Evolutionary conservation across 2,329 filamentous ascomycete species (phyloP).

Genomic region (Penicillium carneum): DNA sequence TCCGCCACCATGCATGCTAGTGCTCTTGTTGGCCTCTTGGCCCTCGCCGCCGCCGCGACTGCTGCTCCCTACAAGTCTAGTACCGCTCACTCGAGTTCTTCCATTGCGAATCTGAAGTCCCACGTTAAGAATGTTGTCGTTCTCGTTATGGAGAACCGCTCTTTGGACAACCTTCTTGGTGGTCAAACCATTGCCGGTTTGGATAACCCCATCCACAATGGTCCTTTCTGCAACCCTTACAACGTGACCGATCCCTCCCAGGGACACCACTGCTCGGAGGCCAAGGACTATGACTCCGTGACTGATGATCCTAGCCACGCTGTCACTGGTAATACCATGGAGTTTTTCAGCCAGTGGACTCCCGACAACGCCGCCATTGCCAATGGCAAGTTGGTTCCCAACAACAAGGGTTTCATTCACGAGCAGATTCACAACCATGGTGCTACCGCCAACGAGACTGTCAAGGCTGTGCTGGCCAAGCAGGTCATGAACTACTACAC

Average conservation of each 20-base stretch:
- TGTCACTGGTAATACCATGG: conserved; percentile 54
- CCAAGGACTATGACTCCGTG: conserved; percentile 52
- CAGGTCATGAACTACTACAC: conserved; percentile 58
- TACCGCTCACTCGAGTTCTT: too few species aligned
- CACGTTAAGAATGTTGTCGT: conserved; percentile 50
- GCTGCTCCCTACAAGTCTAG: too few species aligned
- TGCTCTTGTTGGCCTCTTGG: too few species aligned
- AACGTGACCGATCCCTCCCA: conserved; percentile 44
- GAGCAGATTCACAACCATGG: conserved; percentile 51
- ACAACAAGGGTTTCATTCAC: conserved; percentile 51
- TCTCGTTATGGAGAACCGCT: conserved; percentile 54
- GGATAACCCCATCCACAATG: conserved; percentile 54
- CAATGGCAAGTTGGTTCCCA: conserved; percentile 40
- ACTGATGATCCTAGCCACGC: conserved; percentile 54
- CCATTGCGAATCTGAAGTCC: conserved; percentile 32
- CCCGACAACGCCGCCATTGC: conserved; percentile 50
- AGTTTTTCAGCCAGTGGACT: conserved; percentile 53
- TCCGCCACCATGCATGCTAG: too few species aligned
- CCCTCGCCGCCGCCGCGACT: too few species aligned
- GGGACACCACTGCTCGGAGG: conserved; percentile 29
- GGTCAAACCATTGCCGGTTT: conserved; percentile 50
- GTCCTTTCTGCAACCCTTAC: conserved; percentile 53
- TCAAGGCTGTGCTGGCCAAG: conserved; percentile 32
- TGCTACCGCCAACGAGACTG: conserved; percentile 38
- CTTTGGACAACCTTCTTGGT: conserved; percentile 55